These are phyloP conservation scores for Laburnicola sp. DNA, from an alignment of 2,329 filamentous ascomycete genomes.

Conservation along the genomic window DNA sequence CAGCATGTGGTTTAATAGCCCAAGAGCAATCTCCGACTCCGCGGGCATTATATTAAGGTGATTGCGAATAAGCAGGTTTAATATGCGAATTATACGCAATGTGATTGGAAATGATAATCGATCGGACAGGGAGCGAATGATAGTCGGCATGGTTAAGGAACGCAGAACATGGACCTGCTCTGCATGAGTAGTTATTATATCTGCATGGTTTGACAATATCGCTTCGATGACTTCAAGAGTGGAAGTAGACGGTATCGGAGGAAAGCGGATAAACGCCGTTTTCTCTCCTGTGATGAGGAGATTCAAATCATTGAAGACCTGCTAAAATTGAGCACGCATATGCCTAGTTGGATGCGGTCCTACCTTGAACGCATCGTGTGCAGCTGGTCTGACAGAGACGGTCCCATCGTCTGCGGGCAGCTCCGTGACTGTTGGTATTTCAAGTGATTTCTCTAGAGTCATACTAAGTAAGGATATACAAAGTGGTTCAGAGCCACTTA, in stretches of 20 bases:
- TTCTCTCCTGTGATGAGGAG: slow-evolving; percentile 82
- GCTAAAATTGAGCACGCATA: slow-evolving; percentile 10
- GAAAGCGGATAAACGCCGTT: slow-evolving; percentile 79
- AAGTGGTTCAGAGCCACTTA: slow-evolving; percentile 38
- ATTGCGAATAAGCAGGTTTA: slow-evolving; percentile 78
- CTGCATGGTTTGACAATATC: slow-evolving; percentile 81
- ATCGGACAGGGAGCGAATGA: slow-evolving; percentile 76
- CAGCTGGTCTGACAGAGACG: slow-evolving; percentile 71
- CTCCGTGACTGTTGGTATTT: slow-evolving; percentile 65
- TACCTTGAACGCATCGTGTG: slow-evolving; percentile 81
- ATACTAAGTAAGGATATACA: background rate
- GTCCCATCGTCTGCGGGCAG: slow-evolving; percentile 67
- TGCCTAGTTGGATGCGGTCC: background rate
- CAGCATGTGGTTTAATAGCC: slow-evolving; percentile 79
- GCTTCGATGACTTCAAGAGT: slow-evolving; percentile 91
- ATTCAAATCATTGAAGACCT: slow-evolving; percentile 88
- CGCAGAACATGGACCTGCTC: slow-evolving; percentile 82
- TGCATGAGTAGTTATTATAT: slow-evolving; percentile 73
- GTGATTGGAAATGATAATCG: slow-evolving; percentile 79
- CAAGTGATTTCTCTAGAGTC: slow-evolving; percentile 44
- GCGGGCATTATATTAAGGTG: slow-evolving; percentile 73
- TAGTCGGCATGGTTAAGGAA: slow-evolving; percentile 77
- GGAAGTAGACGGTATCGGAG: slow-evolving; percentile 77
- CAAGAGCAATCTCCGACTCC: slow-evolving; percentile 82
- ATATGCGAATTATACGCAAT: slow-evolving; percentile 77